Percentiles rank a stretch among this genome's conserved stretches.
Evolutionary conservation across 2,329 filamentous ascomycete genomes (phyloP).

Genomic region (Phyllosticta citriasiana): DNA sequence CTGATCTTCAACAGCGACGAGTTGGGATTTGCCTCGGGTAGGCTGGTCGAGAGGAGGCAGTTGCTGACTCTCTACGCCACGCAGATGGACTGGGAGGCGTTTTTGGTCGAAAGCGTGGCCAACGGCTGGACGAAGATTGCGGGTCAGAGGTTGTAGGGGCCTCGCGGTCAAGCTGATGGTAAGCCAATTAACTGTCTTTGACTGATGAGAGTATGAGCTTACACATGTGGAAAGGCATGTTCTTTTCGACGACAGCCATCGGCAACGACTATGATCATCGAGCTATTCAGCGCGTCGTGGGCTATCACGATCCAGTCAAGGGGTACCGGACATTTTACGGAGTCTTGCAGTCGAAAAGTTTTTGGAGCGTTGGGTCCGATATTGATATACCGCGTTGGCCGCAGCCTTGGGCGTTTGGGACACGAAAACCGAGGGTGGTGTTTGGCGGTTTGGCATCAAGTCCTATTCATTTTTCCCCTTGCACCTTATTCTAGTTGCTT

Average conservation of each 20-base stretch:
- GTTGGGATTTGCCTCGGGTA: background rate
- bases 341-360: background rate
- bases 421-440: background rate
- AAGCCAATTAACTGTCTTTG: too few relatives aligned
- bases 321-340: background rate
- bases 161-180: background rate
- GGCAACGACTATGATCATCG: too few relatives aligned
- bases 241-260: too few relatives aligned
- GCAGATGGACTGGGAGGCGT: background rate
- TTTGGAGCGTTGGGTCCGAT: background rate
- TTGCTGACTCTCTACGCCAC: background rate
- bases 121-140: background rate
- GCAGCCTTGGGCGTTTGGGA: background rate
- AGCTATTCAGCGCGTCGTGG: too few relatives aligned
- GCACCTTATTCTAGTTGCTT: background rate
- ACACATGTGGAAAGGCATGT: too few relatives aligned
- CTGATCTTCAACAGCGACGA: background rate
- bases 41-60: background rate
- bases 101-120: background rate
- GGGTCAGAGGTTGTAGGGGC: background rate
- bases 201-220: too few relatives aligned
- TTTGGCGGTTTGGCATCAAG: background rate
- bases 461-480: background rate
- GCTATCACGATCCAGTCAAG: too few relatives aligned
- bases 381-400: background rate